Evolutionary conservation across 495 filamentous ascomycete species (phyloP).

Genomic region (Neurospora sp.): DNA sequence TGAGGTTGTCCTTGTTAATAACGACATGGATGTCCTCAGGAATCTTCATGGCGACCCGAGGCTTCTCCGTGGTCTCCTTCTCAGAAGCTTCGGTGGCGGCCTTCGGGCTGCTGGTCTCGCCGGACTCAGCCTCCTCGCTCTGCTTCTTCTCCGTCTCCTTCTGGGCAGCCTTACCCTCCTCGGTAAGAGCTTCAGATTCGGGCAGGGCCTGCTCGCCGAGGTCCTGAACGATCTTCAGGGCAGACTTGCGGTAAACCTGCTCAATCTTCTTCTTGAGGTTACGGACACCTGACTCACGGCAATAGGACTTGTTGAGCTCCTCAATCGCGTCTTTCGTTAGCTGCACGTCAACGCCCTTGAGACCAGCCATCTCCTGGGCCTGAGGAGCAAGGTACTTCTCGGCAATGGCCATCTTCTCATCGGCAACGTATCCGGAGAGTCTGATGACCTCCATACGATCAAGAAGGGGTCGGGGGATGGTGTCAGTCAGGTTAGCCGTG

Average conservation of each 20-base stretch:
- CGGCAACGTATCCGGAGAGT: constrained; percentile 91
- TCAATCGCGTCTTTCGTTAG: constrained; percentile 77
- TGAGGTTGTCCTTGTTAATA: constrained; percentile 83
- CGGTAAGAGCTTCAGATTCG: constrained; percentile 75
- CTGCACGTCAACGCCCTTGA: constrained; percentile 84
- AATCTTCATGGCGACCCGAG: constrained; percentile 71
- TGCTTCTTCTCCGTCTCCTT: constrained; percentile 40
- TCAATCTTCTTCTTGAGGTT: constrained; percentile 99
- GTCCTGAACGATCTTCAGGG: constrained; percentile 93
- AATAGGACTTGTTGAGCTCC: constrained; percentile 97
- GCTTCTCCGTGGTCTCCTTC: constrained; percentile 46
- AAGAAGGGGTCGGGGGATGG: constrained; percentile 86
- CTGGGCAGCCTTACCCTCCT: constrained; percentile 76
- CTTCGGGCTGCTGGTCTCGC: constrained; percentile 3
- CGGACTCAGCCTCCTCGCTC: constrained; percentile 6
- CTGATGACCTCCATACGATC: constrained; percentile 99
- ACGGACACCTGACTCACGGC: constrained; percentile 90
- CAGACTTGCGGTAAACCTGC: constrained; percentile 96
- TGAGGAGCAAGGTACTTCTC: constrained; percentile 84
- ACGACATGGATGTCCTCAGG: constrained; percentile 78
- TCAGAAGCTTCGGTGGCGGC: constrained; percentile 11
- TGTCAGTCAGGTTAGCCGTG: constrained; percentile 98
- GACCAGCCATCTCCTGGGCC: constrained; percentile 80
- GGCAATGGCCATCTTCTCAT: constrained; percentile 99
- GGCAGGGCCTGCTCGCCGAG: constrained; percentile 77